Evolutionary conservation across 2,329 filamentous ascomycete genomes (phyloP), one percentile per base, ranked within the genome.

Genomic region (Daldinia sp.): DNA sequence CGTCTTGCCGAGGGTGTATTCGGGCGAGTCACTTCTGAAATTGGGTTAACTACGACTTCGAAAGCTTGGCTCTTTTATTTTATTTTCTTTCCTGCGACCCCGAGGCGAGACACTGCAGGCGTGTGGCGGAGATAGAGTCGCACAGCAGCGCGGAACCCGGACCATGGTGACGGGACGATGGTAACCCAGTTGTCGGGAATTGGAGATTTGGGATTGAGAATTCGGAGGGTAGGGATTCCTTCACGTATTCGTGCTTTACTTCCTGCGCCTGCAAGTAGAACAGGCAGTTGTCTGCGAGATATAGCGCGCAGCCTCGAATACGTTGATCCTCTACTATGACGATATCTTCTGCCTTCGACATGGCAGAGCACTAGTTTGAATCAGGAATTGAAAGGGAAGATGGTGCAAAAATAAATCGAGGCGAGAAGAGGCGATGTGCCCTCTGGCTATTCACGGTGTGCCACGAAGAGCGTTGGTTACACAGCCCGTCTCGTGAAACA

Each of bases 61-160:
- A n/a, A 21, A 9, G 37, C 15, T 19, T 41, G 17, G 17, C 37
- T n/a, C 13, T 23, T 13, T 39, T 39, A 3, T 21, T 39, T 23
- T 1, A 10, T 21, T 15, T 8, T 35, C 11, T 15, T 41, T 23
- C 9, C 5, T 41, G 37, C 23, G 6, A 41, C 37, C 37, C 37
- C 37, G 19, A 23, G 39, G 11, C 19, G 23, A 10, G n/a, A n/a
- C n/a, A n/a, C 21, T 27, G 39, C 21, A 45, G 21, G 21, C 13
- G 1, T 45, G 39, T 23, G 21, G 50, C 21, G 23, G 49, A 27
- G 54, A 21, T 23, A 58, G 52, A 56, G 63, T 66, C 59, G 48
- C 59, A 66, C 51, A 56, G 59, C 59, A 66, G 59, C 19, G 47
- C 15, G 30, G 25, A 58, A 35, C 63, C 63, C 47, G 48, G 59